Evolutionary conservation across 2,329 filamentous ascomycete species (phyloP).

Genomic region (Pezicula carpinea): DNA sequence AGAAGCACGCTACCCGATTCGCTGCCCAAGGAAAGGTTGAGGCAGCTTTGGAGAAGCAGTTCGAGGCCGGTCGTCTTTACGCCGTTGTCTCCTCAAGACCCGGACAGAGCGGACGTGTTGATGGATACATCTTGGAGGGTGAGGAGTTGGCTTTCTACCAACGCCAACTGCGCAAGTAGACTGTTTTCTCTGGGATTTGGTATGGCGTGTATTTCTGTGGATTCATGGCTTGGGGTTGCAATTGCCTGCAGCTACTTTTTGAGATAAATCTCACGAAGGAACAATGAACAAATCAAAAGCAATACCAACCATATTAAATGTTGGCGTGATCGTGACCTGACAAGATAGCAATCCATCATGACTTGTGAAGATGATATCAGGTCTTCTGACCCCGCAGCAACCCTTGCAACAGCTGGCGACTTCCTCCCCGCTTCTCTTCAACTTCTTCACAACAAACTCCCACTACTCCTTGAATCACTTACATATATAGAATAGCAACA

Average conservation of each 20-base stretch:
- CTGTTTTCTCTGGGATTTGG: constrained; percentile 20
- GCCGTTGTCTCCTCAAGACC: constrained; percentile 90
- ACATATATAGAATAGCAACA: too few species aligned
- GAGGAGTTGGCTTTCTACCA: constrained; percentile 99
- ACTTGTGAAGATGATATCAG: not conserved
- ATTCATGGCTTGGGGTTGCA: constrained; percentile 28
- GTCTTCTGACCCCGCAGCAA: not conserved
- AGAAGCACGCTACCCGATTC: constrained; percentile 90
- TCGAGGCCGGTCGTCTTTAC: constrained; percentile 97
- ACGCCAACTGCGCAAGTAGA: constrained; percentile 98
- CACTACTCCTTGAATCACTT: too few species aligned
- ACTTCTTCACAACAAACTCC: too few species aligned
- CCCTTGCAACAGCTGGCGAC: too few species aligned
- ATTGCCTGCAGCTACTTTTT: constrained; percentile 17
- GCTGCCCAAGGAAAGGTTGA: constrained; percentile 90
- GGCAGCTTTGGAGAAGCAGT: constrained; percentile 89
- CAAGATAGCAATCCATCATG: not conserved
- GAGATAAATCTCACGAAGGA: constrained; percentile 16
- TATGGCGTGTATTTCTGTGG: constrained; percentile 27
- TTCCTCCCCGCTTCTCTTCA: too few species aligned
- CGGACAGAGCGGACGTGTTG: constrained; percentile 92
- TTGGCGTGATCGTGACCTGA: not conserved
- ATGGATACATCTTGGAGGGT: constrained; percentile 98
- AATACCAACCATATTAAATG: constrained; percentile 14
- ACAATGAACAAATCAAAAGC: constrained; percentile 24